Percentiles rank a stretch among this genome's conserved stretches.
Conservation (phyloP, 768 basidiomycete genomes). For the Boletus eberwhitei region DNA sequence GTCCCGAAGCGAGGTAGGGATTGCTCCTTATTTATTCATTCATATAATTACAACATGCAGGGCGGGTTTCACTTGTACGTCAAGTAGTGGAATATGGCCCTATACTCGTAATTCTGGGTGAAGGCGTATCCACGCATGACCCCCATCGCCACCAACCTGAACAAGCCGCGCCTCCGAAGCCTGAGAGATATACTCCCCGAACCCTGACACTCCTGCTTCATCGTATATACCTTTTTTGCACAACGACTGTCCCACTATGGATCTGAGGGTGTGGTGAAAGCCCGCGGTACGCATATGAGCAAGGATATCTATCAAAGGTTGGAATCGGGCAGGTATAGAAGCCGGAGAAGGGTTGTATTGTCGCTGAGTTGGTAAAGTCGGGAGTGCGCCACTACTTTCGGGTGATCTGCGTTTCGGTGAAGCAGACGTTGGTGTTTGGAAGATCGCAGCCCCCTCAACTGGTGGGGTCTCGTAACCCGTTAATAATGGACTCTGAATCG, state of each 20-base stretch:
- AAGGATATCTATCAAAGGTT: slow-evolving; percentile 34
- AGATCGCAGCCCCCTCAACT: slow-evolving; percentile 1
- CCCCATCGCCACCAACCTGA: slow-evolving; percentile 38
- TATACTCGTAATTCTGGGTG: slow-evolving; percentile 23
- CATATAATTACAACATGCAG: slow-evolving; percentile 14
- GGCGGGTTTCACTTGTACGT: slow-evolving; percentile 6
- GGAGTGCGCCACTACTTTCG: background rate
- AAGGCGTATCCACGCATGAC: slow-evolving; percentile 36
- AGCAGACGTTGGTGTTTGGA: background rate
- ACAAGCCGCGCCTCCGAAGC: slow-evolving; percentile 40
- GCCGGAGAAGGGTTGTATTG: background rate
- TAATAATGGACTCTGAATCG: slow-evolving; percentile 5
- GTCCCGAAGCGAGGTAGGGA: slow-evolving; percentile 1
- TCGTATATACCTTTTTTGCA: slow-evolving; percentile 32
- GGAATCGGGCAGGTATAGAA: slow-evolving; percentile 18
- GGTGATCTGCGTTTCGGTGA: background rate
- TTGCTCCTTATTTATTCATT: slow-evolving; percentile 13
- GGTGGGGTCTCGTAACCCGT: slow-evolving; percentile 3
- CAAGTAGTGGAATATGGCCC: background rate
- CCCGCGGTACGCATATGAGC: slow-evolving; percentile 33
- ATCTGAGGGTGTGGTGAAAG: slow-evolving; percentile 33
- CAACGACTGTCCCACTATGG: slow-evolving; percentile 35
- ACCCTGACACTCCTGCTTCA: slow-evolving; percentile 39
- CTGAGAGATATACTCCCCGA: slow-evolving; percentile 39
- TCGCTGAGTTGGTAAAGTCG: background rate